phyloP scores from a whole-genome alignment of 306 rosid species.

The Vachellia pachyceras region DNA sequence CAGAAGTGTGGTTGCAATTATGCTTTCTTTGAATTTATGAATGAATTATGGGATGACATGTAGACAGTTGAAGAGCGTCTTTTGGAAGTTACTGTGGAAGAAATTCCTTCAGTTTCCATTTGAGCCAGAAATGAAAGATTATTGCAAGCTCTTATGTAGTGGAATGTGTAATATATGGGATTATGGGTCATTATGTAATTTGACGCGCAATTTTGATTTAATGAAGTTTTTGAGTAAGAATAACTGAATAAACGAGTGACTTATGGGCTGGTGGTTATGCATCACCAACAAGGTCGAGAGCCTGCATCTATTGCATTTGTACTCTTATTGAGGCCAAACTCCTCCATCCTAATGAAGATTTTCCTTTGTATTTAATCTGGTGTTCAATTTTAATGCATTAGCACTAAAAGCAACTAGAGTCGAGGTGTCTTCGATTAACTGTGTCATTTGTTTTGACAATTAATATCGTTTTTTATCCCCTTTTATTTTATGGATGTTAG shows the following conservation, averaged over 20 bases:
- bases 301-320: not conserved
- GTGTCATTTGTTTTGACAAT: not conserved
- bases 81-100: conserved; percentile 8
- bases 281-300: not conserved
- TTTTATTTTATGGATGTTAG: conserved; percentile 8
- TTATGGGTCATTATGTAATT: not conserved
- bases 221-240: conserved; percentile 8
- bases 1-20: not conserved
- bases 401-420: conserved; percentile 5
- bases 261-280: conserved; percentile 19
- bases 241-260: not conserved
- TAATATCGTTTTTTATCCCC: not conserved
- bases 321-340: not conserved
- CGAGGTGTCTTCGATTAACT: not conserved
- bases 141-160: not conserved
- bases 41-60: not conserved
- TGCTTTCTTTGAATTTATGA: not conserved
- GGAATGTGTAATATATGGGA: not conserved
- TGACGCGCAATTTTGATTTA: not conserved
- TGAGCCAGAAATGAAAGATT: not conserved
- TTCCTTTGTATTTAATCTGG: not conserved
- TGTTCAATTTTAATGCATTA: conserved; percentile 8
- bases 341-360: not conserved
- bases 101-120: not conserved
- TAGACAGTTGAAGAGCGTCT: not conserved